phyloP scores from a whole-genome alignment of 495 filamentous ascomycete species.

The Aspergillus ellipticus region DNA sequence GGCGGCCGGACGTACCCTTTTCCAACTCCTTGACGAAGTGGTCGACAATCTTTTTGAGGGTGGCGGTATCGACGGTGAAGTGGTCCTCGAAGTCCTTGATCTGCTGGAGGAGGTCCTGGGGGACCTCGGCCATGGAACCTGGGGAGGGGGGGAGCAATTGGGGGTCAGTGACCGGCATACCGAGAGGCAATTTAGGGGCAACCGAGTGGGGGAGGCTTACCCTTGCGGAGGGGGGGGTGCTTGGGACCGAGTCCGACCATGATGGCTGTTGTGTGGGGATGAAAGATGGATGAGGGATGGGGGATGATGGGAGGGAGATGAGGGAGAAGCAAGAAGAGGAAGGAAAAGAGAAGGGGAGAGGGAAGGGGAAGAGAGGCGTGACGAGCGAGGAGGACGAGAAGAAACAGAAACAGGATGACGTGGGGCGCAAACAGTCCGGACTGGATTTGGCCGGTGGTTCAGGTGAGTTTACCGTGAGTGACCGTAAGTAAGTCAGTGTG shows the following conservation, averaged over 20 bases:
- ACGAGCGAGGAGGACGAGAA: slow-evolving; percentile 9
- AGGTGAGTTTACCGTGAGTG: too few relatives aligned
- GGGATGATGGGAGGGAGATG: not conserved
- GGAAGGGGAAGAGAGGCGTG: not conserved
- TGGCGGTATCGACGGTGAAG: slow-evolving; percentile 73
- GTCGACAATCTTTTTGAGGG: slow-evolving; percentile 82
- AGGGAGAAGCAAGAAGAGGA: not conserved
- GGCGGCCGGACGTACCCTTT: slow-evolving; percentile 58
- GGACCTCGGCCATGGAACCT: slow-evolving; percentile 78
- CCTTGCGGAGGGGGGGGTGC: slow-evolving; percentile 71
- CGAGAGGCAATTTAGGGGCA: not conserved
- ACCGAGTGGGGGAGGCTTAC: slow-evolving; percentile 39
- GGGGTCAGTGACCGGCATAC: slow-evolving; percentile 6
- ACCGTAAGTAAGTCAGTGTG: too few relatives aligned
- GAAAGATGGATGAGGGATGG: slow-evolving; percentile 7
- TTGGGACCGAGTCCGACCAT: slow-evolving; percentile 77
- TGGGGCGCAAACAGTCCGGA: not conserved
- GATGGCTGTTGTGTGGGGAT: slow-evolving; percentile 26
- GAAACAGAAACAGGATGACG: slow-evolving; percentile 4
- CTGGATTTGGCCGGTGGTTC: too few relatives aligned
- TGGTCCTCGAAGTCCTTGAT: slow-evolving; percentile 82
- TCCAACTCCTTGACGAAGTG: slow-evolving; percentile 87
- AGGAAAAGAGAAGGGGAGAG: not conserved
- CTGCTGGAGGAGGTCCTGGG: slow-evolving; percentile 77
- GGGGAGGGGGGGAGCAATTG: slow-evolving; percentile 25